A percentile compares a stretch with the other conserved stretches of the same genome.
Conservation (phyloP, 2,329 filamentous ascomycete species). For the Talaromyces sp. region DNA sequence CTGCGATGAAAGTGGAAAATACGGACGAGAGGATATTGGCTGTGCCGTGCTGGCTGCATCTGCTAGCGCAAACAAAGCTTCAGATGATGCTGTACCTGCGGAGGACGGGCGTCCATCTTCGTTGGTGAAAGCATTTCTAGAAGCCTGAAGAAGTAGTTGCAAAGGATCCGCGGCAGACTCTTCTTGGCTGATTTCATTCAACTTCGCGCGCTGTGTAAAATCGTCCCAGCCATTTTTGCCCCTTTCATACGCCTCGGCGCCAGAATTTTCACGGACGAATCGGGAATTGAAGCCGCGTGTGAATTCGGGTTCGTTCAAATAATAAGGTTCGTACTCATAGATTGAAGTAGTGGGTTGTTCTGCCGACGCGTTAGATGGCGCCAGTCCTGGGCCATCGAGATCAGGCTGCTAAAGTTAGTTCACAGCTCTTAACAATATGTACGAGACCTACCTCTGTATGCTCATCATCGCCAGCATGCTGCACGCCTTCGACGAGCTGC, state of each 20-base stretch:
- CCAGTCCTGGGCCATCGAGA: neutral
- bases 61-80: constrained; percentile 36
- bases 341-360: constrained; percentile 32
- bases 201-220: constrained; percentile 39
- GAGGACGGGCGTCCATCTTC: constrained; percentile 14
- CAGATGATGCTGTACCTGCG: constrained; percentile 20
- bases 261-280: constrained; percentile 32
- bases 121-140: constrained; percentile 23
- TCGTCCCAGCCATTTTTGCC: constrained; percentile 40
- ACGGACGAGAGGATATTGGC: constrained; percentile 32
- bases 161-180: constrained; percentile 26
- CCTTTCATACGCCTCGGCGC: constrained; percentile 35
- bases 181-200: constrained; percentile 36
- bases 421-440: neutral
- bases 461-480: constrained; percentile 41
- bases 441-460: constrained; percentile 31
- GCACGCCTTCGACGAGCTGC: constrained; percentile 37
- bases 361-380: neutral
- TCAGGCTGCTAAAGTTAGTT: constrained; percentile 15
- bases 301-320: constrained; percentile 26
- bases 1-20: constrained; percentile 4
- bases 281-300: constrained; percentile 37
- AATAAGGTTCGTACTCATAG: constrained; percentile 28
- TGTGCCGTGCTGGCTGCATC: constrained; percentile 27
- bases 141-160: constrained; percentile 30